Evolutionary conservation across 2,329 filamentous ascomycete genomes (phyloP).

Genomic region (Sphaerulina musiva): DNA sequence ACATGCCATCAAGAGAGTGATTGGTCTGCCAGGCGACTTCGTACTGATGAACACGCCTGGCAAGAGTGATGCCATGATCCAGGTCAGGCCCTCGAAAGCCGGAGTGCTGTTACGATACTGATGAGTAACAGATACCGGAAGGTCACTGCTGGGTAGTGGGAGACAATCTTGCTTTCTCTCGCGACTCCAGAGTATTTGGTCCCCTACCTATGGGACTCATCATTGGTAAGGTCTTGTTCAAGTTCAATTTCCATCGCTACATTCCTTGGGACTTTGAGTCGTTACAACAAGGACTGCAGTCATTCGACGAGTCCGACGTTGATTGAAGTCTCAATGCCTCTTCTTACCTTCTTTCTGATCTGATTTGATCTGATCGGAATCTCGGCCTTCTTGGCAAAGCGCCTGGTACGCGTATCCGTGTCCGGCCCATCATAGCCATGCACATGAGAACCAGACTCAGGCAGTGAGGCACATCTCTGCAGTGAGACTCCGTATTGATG

Average conservation of each 20-base stretch:
- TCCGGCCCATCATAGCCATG: not conserved
- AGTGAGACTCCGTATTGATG: not conserved
- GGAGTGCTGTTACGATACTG: not conserved
- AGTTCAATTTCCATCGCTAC: slow-evolving; percentile 15
- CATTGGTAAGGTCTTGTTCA: slow-evolving; percentile 67
- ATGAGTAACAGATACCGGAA: slow-evolving; percentile 62
- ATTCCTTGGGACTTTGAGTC: slow-evolving; percentile 4
- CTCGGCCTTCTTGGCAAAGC: not conserved
- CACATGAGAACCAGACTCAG: not conserved
- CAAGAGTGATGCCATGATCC: slow-evolving; percentile 49
- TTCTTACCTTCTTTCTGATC: not conserved
- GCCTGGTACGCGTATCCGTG: not conserved
- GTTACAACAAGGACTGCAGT: slow-evolving; percentile 16
- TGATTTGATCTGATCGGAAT: not conserved
- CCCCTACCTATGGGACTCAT: slow-evolving; percentile 80
- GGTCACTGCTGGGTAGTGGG: slow-evolving; percentile 90
- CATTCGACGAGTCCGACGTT: slow-evolving; percentile 13
- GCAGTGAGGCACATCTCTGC: not conserved
- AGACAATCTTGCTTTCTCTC: slow-evolving; percentile 76
- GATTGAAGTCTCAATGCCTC: slow-evolving; percentile 5
- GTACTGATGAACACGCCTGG: slow-evolving; percentile 60
- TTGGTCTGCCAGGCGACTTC: slow-evolving; percentile 57
- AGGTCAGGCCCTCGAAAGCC: slow-evolving; percentile 43
- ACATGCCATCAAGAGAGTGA: slow-evolving; percentile 69
- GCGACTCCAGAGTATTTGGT: slow-evolving; percentile 81